phyloP scores from a whole-genome alignment of 2,329 filamentous ascomycete genomes.

The Hypoxylon sp. region DNA sequence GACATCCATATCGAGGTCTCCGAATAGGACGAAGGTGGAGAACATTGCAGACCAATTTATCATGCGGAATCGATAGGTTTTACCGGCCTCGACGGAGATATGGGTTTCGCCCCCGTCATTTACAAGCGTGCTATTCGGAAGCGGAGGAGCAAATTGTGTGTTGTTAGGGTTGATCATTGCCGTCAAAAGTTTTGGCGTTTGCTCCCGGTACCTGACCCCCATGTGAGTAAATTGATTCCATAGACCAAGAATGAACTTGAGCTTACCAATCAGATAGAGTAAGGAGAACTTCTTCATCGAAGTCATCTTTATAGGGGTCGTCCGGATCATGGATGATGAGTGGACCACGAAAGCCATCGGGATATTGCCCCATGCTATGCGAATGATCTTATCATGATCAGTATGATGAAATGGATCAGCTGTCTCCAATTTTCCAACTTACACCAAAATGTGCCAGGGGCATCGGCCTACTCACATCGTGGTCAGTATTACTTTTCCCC shows the following conservation, averaged over 20 bases:
- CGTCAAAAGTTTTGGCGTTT: slow-evolving; percentile 57
- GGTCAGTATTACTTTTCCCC: slow-evolving; percentile 7
- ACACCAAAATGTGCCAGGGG: slow-evolving; percentile 65
- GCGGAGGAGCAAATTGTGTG: slow-evolving; percentile 58
- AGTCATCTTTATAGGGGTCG: slow-evolving; percentile 66
- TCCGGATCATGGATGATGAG: slow-evolving; percentile 72
- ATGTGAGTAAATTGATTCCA: slow-evolving; percentile 55
- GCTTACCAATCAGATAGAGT: slow-evolving; percentile 70
- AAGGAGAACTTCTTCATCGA: slow-evolving; percentile 72
- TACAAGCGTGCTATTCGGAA: slow-evolving; percentile 60
- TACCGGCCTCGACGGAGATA: slow-evolving; percentile 58
- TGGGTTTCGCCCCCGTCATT: slow-evolving; percentile 60
- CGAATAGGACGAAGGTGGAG: slow-evolving; percentile 62
- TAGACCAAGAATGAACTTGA: slow-evolving; percentile 56
- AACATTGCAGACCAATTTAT: slow-evolving; percentile 64
- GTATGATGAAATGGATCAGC: background rate
- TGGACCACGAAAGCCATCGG: slow-evolving; percentile 75
- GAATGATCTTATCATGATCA: slow-evolving; percentile 67
- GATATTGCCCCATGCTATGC: slow-evolving; percentile 75
- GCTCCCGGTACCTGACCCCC: slow-evolving; percentile 59
- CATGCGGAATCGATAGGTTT: slow-evolving; percentile 64
- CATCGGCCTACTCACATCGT: slow-evolving; percentile 54
- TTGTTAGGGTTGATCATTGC: slow-evolving; percentile 61
- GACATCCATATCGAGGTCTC: slow-evolving; percentile 61
- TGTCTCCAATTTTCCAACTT: slow-evolving; percentile 33